Base-by-base conservation (phyloP, 805 yeast genomes). In the Torulaspora microellipsoides region DNA sequence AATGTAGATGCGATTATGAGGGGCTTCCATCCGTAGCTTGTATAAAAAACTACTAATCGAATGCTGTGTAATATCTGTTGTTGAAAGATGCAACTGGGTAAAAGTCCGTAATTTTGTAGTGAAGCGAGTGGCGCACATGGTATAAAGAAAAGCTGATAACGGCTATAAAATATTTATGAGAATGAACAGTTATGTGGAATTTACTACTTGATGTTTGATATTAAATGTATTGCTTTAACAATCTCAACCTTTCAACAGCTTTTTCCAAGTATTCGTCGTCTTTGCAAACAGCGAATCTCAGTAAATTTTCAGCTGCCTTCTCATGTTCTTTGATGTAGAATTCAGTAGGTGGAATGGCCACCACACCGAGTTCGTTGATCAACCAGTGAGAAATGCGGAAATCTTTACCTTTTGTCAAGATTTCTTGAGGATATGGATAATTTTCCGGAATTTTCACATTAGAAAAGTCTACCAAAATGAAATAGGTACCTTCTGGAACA, bases 331-430 rank as follows among this genome's bases (percentile, higher is more conserved):
- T 76, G 34, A 81, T 75, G 57, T 86, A 80, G 59, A 93, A 93
- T 66, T 91, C 98, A n/a, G 96, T 84, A 25, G 98, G 98, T 9
- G 99, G 99, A 51, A 93, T 93, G 3, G 95, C 84, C 15, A 93
- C 98, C 32, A 93, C 95, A 9, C 99, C 99, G 45, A 91, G 64
- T 61, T 89, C 95, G 60, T 80, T 82, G 58, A 89, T 88, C 47
- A 93, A 73, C 97, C 98, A 93, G 67, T 86, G 87, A 0, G 96
- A 95, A 51, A 83, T 73, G 61, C 79, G 80, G 73, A 89, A 93
- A 68, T 93, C 99, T 51, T 80, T 80, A 12, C 95, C 91, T 49
- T 85, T 78, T 29, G 64, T 65, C 40, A 68, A 60, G 47, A 93
- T 75, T 13, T 81, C 89, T 12, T 69, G 79, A 1, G 97, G 97